Evolutionary conservation across 2,329 filamentous ascomycete species (phyloP).

Genomic region (Talaromyces amestolkiae): DNA sequence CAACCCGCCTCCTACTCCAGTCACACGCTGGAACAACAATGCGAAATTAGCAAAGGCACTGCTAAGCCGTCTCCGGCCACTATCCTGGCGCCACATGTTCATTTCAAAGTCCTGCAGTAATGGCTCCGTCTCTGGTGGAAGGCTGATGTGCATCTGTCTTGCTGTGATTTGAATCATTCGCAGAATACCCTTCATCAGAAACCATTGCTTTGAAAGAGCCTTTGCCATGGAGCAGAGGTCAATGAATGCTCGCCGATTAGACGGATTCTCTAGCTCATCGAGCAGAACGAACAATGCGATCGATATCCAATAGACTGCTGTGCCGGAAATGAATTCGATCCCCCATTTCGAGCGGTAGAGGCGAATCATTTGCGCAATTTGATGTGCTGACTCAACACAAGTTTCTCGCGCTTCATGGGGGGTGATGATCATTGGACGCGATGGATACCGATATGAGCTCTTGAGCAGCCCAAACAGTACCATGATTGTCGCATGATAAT

Average conservation of each 20-base stretch:
- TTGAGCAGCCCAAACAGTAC: slow-evolving; percentile 30
- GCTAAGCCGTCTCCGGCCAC: slow-evolving; percentile 21
- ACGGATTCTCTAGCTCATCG: slow-evolving; percentile 24
- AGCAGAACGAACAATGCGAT: slow-evolving; percentile 31
- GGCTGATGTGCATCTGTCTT: slow-evolving; percentile 20
- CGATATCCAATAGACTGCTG: slow-evolving; percentile 31
- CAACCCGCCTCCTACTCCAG: neutral
- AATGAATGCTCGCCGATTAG: slow-evolving; percentile 28
- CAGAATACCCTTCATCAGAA: slow-evolving; percentile 22
- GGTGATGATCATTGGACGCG: slow-evolving; percentile 13
- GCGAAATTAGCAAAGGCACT: slow-evolving; percentile 25
- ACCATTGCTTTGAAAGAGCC: slow-evolving; percentile 28
- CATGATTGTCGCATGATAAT: slow-evolving; percentile 39
- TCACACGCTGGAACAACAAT: slow-evolving; percentile 18
- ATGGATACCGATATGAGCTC: slow-evolving; percentile 16
- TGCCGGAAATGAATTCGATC: slow-evolving; percentile 32
- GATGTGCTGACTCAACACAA: slow-evolving; percentile 28
- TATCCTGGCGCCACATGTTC: slow-evolving; percentile 20
- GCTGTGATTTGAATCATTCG: slow-evolving; percentile 26
- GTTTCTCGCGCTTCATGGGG: slow-evolving; percentile 21
- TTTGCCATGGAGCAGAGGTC: slow-evolving; percentile 26
- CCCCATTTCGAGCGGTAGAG: slow-evolving; percentile 31
- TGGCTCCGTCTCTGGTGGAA: slow-evolving; percentile 26
- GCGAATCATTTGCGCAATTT: slow-evolving; percentile 28
- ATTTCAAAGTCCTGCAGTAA: slow-evolving; percentile 27